phyloP scores from a whole-genome alignment of 2,329 filamentous ascomycete genomes.

The Rhynchosporium agropyri region DNA sequence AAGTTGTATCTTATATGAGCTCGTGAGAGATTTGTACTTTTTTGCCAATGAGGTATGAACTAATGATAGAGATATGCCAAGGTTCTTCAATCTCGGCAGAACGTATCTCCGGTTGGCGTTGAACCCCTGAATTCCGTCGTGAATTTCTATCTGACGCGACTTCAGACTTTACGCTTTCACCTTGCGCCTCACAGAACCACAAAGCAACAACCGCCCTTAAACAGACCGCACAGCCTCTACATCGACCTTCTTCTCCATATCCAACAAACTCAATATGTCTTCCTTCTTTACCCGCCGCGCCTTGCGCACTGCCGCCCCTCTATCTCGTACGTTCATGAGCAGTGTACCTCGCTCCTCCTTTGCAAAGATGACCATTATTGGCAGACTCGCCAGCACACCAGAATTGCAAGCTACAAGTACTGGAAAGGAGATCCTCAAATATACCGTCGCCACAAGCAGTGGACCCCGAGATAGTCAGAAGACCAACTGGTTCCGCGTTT shows the following conservation, averaged over 20 bases:
- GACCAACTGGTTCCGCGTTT: slow-evolving; percentile 84
- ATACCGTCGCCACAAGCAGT: slow-evolving; percentile 70
- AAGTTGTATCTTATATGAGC: no score
- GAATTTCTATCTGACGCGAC: not conserved
- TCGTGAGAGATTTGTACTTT: no score
- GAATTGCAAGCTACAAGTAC: slow-evolving; percentile 71
- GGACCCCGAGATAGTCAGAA: slow-evolving; percentile 71
- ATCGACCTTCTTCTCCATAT: not conserved
- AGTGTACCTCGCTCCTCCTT: slow-evolving; percentile 61
- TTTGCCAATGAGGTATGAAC: no score
- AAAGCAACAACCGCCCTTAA: not conserved
- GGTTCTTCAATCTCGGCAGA: no score
- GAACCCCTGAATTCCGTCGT: not conserved
- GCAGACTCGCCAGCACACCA: slow-evolving; percentile 78
- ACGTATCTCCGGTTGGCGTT: not conserved
- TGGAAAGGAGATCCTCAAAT: slow-evolving; percentile 75
- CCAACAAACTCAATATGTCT: slow-evolving; percentile 33
- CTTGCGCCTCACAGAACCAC: slow-evolving; percentile 10
- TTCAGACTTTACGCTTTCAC: not conserved
- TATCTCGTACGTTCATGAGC: slow-evolving; percentile 48
- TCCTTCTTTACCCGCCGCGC: slow-evolving; percentile 44
- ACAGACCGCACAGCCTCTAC: not conserved
- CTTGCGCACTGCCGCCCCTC: slow-evolving; percentile 44
- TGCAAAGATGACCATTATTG: slow-evolving; percentile 84
- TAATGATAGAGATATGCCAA: no score